Evolutionary conservation across 139 green algal genomes (phyloP).

Genomic region (Chlorella sp.): DNA sequence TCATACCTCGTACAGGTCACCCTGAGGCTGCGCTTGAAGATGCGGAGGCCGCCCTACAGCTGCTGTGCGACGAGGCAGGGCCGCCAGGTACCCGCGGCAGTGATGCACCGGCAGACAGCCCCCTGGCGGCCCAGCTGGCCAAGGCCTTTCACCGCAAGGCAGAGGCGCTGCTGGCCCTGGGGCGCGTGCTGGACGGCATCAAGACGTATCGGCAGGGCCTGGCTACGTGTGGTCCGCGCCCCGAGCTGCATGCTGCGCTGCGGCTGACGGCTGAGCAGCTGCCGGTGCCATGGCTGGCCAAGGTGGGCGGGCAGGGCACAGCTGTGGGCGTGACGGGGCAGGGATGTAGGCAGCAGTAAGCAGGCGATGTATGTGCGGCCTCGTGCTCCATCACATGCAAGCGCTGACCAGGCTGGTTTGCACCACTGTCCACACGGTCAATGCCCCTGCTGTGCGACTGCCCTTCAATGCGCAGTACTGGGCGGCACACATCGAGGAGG

Average conservation of each 20-base stretch:
- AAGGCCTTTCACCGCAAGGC: conserved; percentile 45
- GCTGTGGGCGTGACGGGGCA: not conserved
- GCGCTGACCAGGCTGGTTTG: no score
- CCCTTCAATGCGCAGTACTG: conserved; percentile 28
- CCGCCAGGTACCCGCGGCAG: no score
- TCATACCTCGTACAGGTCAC: not conserved
- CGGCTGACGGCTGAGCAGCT: conserved; percentile 28
- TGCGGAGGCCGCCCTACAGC: conserved; percentile 20
- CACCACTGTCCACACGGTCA: not conserved
- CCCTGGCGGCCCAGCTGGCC: not conserved
- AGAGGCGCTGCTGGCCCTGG: conserved; percentile 20
- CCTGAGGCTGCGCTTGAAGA: conserved; percentile 25
- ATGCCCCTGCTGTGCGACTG: not conserved
- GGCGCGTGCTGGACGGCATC: conserved; percentile 15
- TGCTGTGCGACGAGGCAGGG: not conserved
- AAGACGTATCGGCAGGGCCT: conserved; percentile 27
- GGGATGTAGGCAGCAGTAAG: no score
- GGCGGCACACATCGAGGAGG: conserved; percentile 17
- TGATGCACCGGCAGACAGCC: not conserved
- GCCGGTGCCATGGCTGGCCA: conserved; percentile 35
- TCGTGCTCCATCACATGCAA: no score
- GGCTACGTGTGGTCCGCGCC: not conserved
- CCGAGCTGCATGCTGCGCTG: conserved; percentile 30
- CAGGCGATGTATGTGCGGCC: not conserved
- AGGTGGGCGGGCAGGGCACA: not conserved